These are phyloP conservation scores for Rhodamnia rubescens DNA, from an alignment of 345 rosid genomes.

Conservation along the genomic window DNA sequence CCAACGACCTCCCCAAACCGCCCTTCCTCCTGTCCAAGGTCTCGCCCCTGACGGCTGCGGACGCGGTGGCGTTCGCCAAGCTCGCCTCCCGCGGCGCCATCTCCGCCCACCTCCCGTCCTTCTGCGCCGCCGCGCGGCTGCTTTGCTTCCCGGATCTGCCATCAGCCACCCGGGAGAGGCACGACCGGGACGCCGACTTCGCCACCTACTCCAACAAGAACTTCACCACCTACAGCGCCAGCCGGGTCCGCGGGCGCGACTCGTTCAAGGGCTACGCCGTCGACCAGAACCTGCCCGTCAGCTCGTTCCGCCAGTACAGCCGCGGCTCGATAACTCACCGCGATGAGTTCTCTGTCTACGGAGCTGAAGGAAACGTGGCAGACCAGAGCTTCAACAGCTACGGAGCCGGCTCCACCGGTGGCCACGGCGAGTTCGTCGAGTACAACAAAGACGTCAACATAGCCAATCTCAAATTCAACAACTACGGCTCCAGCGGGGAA, in stretches of 20 bases:
- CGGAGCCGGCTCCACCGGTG: conserved; percentile 50
- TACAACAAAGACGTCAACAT: conserved; percentile 46
- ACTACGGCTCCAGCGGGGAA: conserved; percentile 42
- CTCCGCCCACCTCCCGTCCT: conserved; percentile 44
- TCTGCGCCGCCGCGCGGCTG: conserved; percentile 76
- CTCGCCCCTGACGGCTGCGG: conserved; percentile 57
- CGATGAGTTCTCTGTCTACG: conserved; percentile 16
- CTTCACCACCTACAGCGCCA: conserved; percentile 70
- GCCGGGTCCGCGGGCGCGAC: conserved; percentile 34
- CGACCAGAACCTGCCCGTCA: conserved; percentile 9
- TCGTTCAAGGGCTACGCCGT: conserved; percentile 40
- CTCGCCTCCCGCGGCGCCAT: conserved; percentile 56
- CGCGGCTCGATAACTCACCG: conserved; percentile 14
- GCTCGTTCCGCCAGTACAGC: conserved; percentile 25
- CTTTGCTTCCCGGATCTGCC: conserved; percentile 69
- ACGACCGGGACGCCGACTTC: conserved; percentile 39
- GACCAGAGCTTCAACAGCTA: conserved; percentile 63
- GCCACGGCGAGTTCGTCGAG: conserved; percentile 43
- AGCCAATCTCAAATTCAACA: conserved; percentile 48
- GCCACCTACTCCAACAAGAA: conserved; percentile 41
- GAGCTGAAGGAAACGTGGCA: conserved; percentile 6
- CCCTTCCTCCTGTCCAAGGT: conserved; percentile 65
- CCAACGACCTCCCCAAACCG: conserved; percentile 25
- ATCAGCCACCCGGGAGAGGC: conserved; percentile 29
- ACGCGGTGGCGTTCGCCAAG: conserved; percentile 53